Base-by-base conservation (phyloP, 2,329 filamentous ascomycete genomes). In the Lachnellula cervina region DNA sequence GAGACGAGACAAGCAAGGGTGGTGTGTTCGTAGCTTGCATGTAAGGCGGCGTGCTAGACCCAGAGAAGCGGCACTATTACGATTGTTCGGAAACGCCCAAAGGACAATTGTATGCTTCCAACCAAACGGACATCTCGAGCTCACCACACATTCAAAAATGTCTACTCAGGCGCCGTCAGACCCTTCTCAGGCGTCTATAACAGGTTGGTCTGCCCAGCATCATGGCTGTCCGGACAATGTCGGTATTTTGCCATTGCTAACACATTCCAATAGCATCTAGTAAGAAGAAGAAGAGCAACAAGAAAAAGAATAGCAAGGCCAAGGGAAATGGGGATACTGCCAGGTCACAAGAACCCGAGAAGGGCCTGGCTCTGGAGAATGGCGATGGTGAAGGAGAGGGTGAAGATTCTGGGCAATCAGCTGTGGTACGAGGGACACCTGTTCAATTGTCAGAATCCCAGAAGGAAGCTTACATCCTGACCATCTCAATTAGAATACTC, bases 261-360 rank as follows among this genome's bases (percentile, higher is more conserved):
- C 62, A 56, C 51, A 56, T 58, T 56, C 56, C 59, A 64, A 58
- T 60, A 75, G 73, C 71, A 64, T 66, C 73, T 51, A 44, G 19
- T 23, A 82, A 76, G 66, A 78, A 78, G 66, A 83, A 80, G 72
- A 81, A 77, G 68, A 80, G 76, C 70, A 82, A 78, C 68, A 83
- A 80, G 71, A 81, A 80, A 71, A 72, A 72, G 60, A 70, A 70
- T 56, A 71, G 69, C 54, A 80, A 77, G 65, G 64, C 66, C 19
- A 73, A 74, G 56, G 61, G 64, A 19, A 73, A 72, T 57, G 71
- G 70, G 16, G 71, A 73, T 49, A 52, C 63, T 5, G 57, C 58
- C 21, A 72, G 70, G 43, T 56, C 13, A 56, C 58, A 57, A 40
- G 64, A 62, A 32, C 49, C 57, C 45, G 71, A 69, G 56, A 69